Conservation (phyloP, 441 rosid genomes). For the Bruguiera hainesii region DNA sequence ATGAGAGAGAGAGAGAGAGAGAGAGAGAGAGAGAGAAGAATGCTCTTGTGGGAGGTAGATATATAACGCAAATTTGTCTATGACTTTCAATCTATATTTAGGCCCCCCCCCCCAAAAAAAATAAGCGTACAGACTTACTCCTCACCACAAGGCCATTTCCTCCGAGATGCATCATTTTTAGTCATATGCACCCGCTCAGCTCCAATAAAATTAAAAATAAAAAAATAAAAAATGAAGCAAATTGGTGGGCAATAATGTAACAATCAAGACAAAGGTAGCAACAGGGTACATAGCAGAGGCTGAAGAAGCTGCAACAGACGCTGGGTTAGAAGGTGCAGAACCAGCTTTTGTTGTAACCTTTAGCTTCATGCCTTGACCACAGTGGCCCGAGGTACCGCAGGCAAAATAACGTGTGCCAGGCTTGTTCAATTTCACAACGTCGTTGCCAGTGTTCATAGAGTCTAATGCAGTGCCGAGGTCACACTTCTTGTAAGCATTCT, state of each 20-base stretch:
- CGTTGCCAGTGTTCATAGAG: conserved; percentile 65
- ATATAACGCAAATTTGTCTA: too few species aligned
- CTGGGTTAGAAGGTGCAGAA: conserved; percentile 47
- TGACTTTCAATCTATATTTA: not conserved
- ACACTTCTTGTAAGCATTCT: conserved; percentile 74
- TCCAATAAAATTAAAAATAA: too few species aligned
- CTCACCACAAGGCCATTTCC: too few species aligned
- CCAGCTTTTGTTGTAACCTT: conserved; percentile 57
- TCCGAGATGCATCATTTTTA: too few species aligned
- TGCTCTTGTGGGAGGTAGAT: too few species aligned
- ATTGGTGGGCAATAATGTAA: conserved; percentile 15
- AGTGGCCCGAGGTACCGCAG: conserved; percentile 84
- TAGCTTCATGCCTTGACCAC: conserved; percentile 83
- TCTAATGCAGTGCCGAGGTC: conserved; percentile 58
- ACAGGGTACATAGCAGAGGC: conserved; percentile 21
- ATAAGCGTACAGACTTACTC: conserved; percentile 4
- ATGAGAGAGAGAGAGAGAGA: too few species aligned
- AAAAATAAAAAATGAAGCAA: conserved; percentile 5
- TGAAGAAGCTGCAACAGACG: conserved; percentile 20
- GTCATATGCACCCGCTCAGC: not conserved
- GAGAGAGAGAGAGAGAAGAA: too few species aligned
- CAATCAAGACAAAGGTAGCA: conserved; percentile 18
- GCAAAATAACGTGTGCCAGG: conserved; percentile 75
- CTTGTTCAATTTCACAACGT: conserved; percentile 62
- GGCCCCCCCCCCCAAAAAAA: not conserved